A percentile compares a stretch with the other conserved stretches of the same genome.
Evolutionary conservation across 495 filamentous ascomycete genomes (phyloP).

Genomic region (Aspergillus cavernicola): DNA sequence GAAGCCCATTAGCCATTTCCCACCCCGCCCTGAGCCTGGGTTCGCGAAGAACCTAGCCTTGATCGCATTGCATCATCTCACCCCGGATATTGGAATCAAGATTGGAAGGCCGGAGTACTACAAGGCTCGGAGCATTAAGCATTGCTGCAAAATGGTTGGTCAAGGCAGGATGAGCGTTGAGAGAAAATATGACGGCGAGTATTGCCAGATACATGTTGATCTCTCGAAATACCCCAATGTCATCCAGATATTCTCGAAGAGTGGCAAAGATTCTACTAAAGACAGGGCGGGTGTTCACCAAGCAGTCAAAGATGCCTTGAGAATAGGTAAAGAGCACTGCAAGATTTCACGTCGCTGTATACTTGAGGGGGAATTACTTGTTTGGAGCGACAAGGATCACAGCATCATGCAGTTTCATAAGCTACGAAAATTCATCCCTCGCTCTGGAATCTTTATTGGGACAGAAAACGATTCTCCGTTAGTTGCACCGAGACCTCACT

Average conservation of each 20-base stretch:
- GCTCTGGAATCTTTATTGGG: slow-evolving; percentile 68
- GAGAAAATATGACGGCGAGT: slow-evolving; percentile 83
- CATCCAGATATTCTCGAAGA: slow-evolving; percentile 86
- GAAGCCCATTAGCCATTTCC: slow-evolving; percentile 37
- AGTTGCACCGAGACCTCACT: slow-evolving; percentile 15
- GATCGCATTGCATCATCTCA: slow-evolving; percentile 48
- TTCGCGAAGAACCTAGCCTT: slow-evolving; percentile 29
- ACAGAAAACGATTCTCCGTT: slow-evolving; percentile 67
- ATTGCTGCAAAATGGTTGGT: slow-evolving; percentile 62
- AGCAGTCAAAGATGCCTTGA: slow-evolving; percentile 49
- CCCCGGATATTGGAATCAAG: slow-evolving; percentile 66
- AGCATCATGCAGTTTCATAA: slow-evolving; percentile 71
- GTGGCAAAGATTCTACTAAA: slow-evolving; percentile 78
- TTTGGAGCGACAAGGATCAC: slow-evolving; percentile 62
- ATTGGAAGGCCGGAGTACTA: slow-evolving; percentile 67
- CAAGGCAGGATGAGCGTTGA: slow-evolving; percentile 66
- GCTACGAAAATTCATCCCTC: slow-evolving; percentile 71
- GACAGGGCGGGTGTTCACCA: slow-evolving; percentile 62
- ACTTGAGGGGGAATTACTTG: slow-evolving; percentile 76
- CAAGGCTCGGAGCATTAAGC: slow-evolving; percentile 73
- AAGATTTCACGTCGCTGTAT: slow-evolving; percentile 62
- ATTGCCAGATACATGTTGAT: slow-evolving; percentile 83
- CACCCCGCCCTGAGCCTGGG: slow-evolving; percentile 34
- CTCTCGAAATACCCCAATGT: slow-evolving; percentile 49
- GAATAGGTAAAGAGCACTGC: slow-evolving; percentile 53